A percentile compares a stretch with the other conserved stretches of the same genome.
These are phyloP conservation scores for Lyophyllum atratum DNA, from an alignment of 768 basidiomycete genomes.

Conservation along the genomic window DNA sequence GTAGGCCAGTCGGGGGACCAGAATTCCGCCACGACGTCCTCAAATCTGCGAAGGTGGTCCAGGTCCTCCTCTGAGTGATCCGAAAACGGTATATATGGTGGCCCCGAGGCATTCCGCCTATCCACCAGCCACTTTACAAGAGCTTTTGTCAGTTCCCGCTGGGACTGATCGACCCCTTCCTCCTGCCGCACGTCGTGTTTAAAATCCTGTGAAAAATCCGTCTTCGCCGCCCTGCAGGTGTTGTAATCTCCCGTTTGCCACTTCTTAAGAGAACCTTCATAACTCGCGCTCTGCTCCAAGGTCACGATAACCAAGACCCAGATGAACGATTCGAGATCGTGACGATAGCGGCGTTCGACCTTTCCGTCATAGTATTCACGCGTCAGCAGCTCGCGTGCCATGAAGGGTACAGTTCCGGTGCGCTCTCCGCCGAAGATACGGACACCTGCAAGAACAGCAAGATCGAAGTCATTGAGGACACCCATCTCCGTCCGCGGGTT, in stretches of 20 bases:
- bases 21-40: not conserved
- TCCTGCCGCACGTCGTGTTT: not conserved
- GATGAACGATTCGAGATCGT: conserved; percentile 8
- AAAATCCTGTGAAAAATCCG: not conserved
- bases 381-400: conserved; percentile 5
- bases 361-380: not conserved
- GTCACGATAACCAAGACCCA: conserved; percentile 1
- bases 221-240: not conserved
- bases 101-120: not conserved
- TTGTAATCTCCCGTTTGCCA: no score
- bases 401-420: not conserved
- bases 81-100: not conserved
- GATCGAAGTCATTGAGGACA: no score
- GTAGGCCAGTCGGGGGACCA: not conserved
- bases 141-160: not conserved
- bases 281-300: not conserved
- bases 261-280: not conserved
- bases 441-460: not conserved
- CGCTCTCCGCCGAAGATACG: not conserved
- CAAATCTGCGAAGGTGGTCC: not conserved
- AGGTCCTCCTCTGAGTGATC: not conserved
- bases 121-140: not conserved
- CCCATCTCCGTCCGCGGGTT: no score
- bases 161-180: not conserved
- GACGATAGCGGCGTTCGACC: conserved; percentile 1